Evolutionary conservation across 768 basidiomycete species (phyloP), one percentile per base, ranked within the genome.

Genomic region (Paxillus ammoniavirescens): DNA sequence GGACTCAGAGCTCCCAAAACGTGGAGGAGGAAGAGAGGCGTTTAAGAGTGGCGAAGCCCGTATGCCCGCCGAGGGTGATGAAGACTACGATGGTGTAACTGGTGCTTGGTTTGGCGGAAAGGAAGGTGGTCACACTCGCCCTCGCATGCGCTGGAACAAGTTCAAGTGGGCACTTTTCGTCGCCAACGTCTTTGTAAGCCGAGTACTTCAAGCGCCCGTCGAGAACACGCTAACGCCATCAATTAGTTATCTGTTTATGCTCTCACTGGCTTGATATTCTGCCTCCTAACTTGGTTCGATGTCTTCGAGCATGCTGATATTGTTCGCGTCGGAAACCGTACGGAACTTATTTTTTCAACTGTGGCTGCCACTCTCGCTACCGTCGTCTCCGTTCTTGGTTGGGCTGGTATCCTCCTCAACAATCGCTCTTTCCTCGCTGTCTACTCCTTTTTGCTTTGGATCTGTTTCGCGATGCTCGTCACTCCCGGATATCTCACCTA

Each of bases 141-240:
- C 77, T 60, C 70, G 67, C 35, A 70, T 88, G 52, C 73, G 84
- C 14, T 94, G 91, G 91, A 93, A 84, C 64, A 80, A 75, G 57
- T 93, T 93, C 79, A 93, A 94, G 67, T 92, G 89, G 89, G 72
- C 78, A 10, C 68, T 93, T 4, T 86, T 93, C 67, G 42, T 82
- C 44, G 73, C 86, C 45, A 93, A 91, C 64, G 21, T 37, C 23
- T 48, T 53, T 42, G 57, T 59, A 47, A 28, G 57, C 48, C 7
- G 45, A 40, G 50, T 31, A 33, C 33, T 8, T 38, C 47, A 31
- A 33, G 23, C 42, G 37, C 40, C 40, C 33, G 28, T 42, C 28
- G 15, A 46, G 17, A 33, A 8, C 5, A 47, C 15, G 42, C 12
- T 35, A 2, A 26, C 44, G 30, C 35, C 17, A 42, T 42, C 15